Conservation (phyloP, 148 eudicot genomes). For the Salicornia ramosissima region DNA sequence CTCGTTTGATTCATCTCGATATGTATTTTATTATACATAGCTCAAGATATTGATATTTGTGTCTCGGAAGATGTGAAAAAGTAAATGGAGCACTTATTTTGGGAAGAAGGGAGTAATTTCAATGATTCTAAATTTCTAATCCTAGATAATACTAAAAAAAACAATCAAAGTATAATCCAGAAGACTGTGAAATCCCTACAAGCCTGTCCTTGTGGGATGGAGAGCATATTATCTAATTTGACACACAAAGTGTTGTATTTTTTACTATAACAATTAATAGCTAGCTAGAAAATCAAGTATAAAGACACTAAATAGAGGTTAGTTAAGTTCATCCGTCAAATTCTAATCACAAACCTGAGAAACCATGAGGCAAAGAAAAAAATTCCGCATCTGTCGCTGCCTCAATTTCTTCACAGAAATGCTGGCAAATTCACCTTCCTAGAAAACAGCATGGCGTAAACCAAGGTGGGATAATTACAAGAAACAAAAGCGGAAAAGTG, state of each 20-base stretch:
- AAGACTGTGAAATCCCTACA: not conserved
- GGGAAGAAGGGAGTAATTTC: too few relatives aligned
- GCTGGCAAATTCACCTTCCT: constrained; percentile 91
- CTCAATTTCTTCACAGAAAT: constrained; percentile 73
- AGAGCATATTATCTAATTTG: not conserved
- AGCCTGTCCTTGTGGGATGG: not conserved
- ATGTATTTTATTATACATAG: too few relatives aligned
- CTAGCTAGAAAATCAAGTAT: not conserved
- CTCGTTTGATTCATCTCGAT: too few relatives aligned
- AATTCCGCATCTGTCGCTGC: constrained; percentile 86
- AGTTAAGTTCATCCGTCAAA: too few relatives aligned
- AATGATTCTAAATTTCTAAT: not conserved
- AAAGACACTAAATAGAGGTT: too few relatives aligned
- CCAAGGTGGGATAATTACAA: not conserved
- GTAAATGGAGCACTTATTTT: too few relatives aligned
- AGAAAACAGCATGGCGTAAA: constrained; percentile 15
- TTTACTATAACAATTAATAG: not conserved
- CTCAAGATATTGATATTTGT: too few relatives aligned
- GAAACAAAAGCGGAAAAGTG: not conserved
- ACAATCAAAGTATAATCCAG: not conserved
- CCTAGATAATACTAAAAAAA: not conserved
- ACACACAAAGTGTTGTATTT: not conserved
- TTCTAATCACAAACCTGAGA: constrained; percentile 77
- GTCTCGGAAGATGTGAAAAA: too few relatives aligned
- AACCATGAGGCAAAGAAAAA: constrained; percentile 85